Evolutionary conservation across 495 filamentous ascomycete genomes (phyloP).

Genomic region (Schizothecium vesticola): DNA sequence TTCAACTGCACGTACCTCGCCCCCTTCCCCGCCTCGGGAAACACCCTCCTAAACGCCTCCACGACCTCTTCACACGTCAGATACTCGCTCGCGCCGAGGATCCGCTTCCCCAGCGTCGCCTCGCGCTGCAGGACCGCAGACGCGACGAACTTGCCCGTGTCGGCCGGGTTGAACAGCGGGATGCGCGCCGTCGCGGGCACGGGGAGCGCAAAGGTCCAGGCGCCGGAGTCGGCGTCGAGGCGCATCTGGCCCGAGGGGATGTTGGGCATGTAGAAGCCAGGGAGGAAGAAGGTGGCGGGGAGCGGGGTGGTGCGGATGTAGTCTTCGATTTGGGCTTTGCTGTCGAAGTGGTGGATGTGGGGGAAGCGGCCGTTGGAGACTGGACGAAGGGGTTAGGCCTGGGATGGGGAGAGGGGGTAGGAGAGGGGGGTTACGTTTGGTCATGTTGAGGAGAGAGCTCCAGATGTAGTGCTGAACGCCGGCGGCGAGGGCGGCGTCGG

Average conservation of each 20-base stretch:
- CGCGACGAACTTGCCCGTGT: conserved; percentile 54
- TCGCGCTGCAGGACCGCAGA: conserved; percentile 42
- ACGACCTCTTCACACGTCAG: conserved; percentile 43
- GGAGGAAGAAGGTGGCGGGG: conserved; percentile 51
- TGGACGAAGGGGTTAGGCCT: neutral
- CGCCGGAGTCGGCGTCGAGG: conserved; percentile 21
- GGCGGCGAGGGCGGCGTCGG: conserved; percentile 41
- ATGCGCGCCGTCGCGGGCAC: conserved; percentile 36
- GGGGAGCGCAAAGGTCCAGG: conserved; percentile 34
- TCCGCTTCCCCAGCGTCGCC: conserved; percentile 34
- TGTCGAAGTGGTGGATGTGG: conserved; percentile 57
- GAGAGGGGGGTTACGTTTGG: conserved; percentile 6
- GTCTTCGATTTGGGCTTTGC: conserved; percentile 54
- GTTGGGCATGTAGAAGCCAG: conserved; percentile 58
- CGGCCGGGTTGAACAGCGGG: conserved; percentile 52
- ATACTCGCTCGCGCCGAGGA: conserved; percentile 46
- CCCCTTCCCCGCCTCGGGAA: conserved; percentile 44
- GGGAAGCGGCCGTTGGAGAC: conserved; percentile 41
- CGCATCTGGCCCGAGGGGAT: conserved; percentile 28
- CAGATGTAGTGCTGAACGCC: conserved; percentile 51
- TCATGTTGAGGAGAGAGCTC: conserved; percentile 32
- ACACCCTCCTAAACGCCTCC: conserved; percentile 44
- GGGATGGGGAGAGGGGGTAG: neutral
- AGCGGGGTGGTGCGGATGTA: conserved; percentile 48
- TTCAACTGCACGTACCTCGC: conserved; percentile 40